Evolutionary conservation across 225 moss, liverwort and hornwort species (phyloP).

Genomic region (Asterella californica): DNA sequence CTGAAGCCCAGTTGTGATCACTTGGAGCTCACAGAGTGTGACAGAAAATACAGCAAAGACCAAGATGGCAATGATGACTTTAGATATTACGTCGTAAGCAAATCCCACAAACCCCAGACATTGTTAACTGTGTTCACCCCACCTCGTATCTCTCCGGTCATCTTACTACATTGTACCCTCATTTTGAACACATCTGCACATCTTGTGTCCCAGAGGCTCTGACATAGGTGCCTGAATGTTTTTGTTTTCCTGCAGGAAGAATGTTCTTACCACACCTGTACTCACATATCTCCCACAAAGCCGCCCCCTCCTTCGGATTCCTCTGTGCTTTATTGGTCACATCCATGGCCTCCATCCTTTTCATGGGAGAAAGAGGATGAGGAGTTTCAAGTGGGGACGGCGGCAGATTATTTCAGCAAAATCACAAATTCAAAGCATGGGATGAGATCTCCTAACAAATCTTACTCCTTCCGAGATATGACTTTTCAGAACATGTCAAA

Average conservation of each 20-base stretch:
- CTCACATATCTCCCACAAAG: not conserved
- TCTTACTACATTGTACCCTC: not conserved
- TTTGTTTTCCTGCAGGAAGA: not conserved
- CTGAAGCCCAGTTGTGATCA: slow-evolving; percentile 9
- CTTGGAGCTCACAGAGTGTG: not conserved
- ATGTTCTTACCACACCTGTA: not conserved
- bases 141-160: not conserved
- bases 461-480: not conserved
- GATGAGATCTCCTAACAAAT: not conserved
- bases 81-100: not conserved
- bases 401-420: too few species aligned
- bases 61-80: not conserved
- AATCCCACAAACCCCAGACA: not conserved
- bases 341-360: not conserved
- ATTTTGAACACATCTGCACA: too few species aligned
- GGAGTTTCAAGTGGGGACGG: not conserved
- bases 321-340: not conserved
- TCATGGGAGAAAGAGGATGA: not conserved
- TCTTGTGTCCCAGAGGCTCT: not conserved
- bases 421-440: not conserved
- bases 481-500: not conserved
- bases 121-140: not conserved
- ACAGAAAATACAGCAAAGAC: not conserved
- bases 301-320: not conserved
- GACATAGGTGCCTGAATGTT: not conserved